A percentile compares a stretch with the other conserved stretches of the same genome.
These are phyloP conservation scores for Phascolomyces articulosus DNA, from an alignment of 371 early-diverging fungal species.

Conservation along the genomic window DNA sequence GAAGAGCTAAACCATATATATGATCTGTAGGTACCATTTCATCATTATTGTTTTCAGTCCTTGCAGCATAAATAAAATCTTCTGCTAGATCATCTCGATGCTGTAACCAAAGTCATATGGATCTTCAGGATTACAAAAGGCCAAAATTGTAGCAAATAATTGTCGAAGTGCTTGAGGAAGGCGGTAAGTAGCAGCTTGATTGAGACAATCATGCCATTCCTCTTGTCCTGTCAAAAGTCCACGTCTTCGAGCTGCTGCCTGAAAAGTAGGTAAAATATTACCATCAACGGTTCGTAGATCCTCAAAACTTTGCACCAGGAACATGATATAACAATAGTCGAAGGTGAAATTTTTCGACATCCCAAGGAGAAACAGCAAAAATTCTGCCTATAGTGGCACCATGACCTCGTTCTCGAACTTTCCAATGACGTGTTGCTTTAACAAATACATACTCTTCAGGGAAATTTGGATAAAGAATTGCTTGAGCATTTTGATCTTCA, in stretches of 20 bases:
- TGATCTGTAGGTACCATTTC: background rate
- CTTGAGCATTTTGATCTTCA: background rate
- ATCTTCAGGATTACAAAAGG: background rate
- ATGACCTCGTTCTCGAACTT: no score
- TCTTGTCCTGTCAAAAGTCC: background rate
- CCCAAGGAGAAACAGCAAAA: background rate
- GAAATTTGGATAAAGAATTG: background rate
- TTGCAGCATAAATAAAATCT: background rate
- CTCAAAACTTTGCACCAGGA: slow-evolving; percentile 11
- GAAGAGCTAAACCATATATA: background rate
- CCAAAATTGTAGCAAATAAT: background rate
- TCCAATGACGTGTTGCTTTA: no score
- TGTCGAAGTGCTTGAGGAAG: background rate
- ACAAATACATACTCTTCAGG: no score
- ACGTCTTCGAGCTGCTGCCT: slow-evolving; percentile 2
- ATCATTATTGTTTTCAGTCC: background rate
- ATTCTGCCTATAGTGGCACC: slow-evolving; percentile 3
- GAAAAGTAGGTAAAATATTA: slow-evolving; percentile 4
- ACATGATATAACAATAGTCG: slow-evolving; percentile 11
- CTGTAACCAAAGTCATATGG: background rate
- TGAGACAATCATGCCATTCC: background rate
- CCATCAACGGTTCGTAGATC: slow-evolving; percentile 8
- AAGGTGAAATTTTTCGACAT: background rate
- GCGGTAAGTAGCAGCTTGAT: background rate
- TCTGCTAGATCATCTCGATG: background rate